Conservation (phyloP, 495 filamentous ascomycete genomes). For the Tuber indicum region DNA sequence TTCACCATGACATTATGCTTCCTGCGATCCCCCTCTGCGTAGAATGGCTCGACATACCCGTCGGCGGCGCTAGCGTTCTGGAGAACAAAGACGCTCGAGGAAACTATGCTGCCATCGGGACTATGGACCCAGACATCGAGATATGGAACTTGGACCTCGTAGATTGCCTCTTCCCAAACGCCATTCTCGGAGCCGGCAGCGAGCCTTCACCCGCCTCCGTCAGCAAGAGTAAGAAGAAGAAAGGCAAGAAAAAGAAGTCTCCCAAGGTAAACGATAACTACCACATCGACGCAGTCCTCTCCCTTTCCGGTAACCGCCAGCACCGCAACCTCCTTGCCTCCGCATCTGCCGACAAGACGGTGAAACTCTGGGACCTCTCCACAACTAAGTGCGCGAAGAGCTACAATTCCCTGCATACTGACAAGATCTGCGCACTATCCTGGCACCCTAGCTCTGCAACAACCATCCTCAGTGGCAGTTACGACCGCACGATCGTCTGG, state of each 20-base stretch:
- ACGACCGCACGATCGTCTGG: constrained; percentile 85
- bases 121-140: constrained; percentile 97
- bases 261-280: constrained; percentile 83
- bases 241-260: constrained; percentile 76
- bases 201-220: constrained; percentile 44
- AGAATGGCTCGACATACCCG: constrained; percentile 88
- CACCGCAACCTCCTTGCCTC: constrained; percentile 95
- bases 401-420: constrained; percentile 76
- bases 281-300: constrained; percentile 88
- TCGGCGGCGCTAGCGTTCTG: constrained; percentile 55
- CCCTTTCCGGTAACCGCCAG: constrained; percentile 81
- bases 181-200: constrained; percentile 84
- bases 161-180: constrained; percentile 95
- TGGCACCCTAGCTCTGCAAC: constrained; percentile 88
- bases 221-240: constrained; percentile 56
- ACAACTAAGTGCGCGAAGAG: constrained; percentile 88
- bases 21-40: constrained; percentile 91
- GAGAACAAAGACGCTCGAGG: constrained; percentile 54
- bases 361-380: constrained; percentile 96
- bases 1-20: constrained; percentile 99
- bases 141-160: constrained; percentile 95
- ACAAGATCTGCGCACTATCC: constrained; percentile 90
- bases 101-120: constrained; percentile 91
- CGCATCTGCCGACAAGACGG: constrained; percentile 87
- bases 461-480: constrained; percentile 81